phyloP scores from a whole-genome alignment of 352 stramenopile genomes.

The Pythium grandisporangium region DNA sequence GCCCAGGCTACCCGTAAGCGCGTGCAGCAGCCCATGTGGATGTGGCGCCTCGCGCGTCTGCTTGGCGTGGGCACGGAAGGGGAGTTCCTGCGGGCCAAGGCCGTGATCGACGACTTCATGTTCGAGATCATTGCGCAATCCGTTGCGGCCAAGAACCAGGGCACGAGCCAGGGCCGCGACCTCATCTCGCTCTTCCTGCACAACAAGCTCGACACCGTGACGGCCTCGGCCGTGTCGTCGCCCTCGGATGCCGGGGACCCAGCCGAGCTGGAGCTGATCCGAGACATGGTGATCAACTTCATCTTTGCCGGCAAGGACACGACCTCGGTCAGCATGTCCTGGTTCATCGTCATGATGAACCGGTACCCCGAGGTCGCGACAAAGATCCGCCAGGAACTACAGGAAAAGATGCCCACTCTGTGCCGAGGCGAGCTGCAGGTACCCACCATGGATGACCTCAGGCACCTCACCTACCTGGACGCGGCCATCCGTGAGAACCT shows the following conservation, averaged over 20 bases:
- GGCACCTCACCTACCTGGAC: constrained; percentile 46
- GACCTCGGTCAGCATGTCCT: constrained; percentile 46
- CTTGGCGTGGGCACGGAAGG: constrained; percentile 26
- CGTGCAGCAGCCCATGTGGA: constrained; percentile 20
- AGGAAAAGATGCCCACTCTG: constrained; percentile 15
- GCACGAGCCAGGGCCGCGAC: constrained; percentile 8
- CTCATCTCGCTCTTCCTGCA: constrained; percentile 26
- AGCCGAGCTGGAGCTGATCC: constrained; percentile 30
- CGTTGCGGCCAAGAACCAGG: constrained; percentile 10
- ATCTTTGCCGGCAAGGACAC: constrained; percentile 70
- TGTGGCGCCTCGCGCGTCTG: constrained; percentile 26
- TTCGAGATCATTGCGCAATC: constrained; percentile 38
- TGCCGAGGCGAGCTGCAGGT: constrained; percentile 5
- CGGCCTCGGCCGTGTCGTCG: too few species aligned
- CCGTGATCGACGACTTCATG: constrained; percentile 31
- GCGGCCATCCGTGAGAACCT: constrained; percentile 55
- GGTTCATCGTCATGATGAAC: constrained; percentile 58
- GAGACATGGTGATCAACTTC: constrained; percentile 69
- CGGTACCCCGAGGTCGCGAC: constrained; percentile 29
- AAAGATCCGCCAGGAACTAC: constrained; percentile 53
- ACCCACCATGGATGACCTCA: constrained; percentile 27
- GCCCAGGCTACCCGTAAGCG: constrained; percentile 7
- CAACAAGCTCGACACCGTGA: constrained; percentile 20
- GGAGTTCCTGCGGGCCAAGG: constrained; percentile 24
- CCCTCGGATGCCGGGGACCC: too few species aligned